These are phyloP conservation scores for Saraca asoca DNA, from an alignment of 331 rosid species.

Conservation along the genomic window DNA sequence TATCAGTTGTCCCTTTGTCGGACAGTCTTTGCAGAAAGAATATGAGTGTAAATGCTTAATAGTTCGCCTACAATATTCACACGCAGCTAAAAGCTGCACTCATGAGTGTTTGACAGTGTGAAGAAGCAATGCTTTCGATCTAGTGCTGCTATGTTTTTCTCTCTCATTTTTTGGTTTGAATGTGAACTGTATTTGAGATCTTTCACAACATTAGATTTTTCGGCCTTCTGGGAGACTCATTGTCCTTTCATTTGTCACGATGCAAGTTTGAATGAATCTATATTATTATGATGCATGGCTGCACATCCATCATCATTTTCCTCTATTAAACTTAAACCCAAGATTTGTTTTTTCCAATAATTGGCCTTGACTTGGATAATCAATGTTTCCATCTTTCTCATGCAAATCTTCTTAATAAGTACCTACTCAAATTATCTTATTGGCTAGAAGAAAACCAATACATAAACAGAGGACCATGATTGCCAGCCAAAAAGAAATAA, in stretches of 20 bases:
- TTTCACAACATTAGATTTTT: slow-evolving; percentile 36
- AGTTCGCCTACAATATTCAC: slow-evolving; percentile 23
- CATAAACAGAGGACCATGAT: no score
- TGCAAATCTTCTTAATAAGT: not conserved
- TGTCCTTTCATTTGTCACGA: slow-evolving; percentile 27
- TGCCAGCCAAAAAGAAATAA: no score
- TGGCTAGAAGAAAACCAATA: no score
- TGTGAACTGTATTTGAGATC: slow-evolving; percentile 35
- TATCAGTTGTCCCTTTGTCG: slow-evolving; percentile 45
- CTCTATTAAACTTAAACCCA: slow-evolving; percentile 10
- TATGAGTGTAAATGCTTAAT: no score
- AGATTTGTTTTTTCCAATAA: not conserved
- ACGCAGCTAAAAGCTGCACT: slow-evolving; percentile 43
- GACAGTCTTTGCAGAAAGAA: slow-evolving; percentile 29
- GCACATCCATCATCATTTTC: slow-evolving; percentile 24
- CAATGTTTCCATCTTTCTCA: no score
- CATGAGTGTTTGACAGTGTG: slow-evolving; percentile 38
- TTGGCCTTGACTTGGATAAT: not conserved
- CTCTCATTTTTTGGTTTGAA: slow-evolving; percentile 34
- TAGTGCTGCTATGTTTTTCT: not conserved
- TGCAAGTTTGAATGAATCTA: slow-evolving; percentile 33
- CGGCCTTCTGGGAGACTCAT: slow-evolving; percentile 28
- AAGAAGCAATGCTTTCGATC: slow-evolving; percentile 18
- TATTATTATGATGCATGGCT: slow-evolving; percentile 24
- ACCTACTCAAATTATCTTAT: no score